Evolutionary conservation across 1,139 yeast species (phyloP).

Genomic region (Casaregolazyma lundiana): DNA sequence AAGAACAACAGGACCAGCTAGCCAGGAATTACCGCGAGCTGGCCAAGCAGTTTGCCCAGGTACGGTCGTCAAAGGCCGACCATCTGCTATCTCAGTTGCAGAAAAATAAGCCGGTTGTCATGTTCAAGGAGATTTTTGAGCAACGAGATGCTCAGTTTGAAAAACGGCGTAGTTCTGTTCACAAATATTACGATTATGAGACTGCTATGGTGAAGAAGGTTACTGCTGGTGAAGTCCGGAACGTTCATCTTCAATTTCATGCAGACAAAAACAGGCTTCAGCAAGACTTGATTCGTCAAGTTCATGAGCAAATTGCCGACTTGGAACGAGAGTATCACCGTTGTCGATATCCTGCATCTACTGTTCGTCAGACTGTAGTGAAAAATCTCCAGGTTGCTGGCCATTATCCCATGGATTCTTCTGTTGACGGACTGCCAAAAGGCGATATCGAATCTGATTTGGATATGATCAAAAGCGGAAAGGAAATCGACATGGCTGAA

Average conservation of each 20-base stretch:
- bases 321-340: conserved; percentile 25
- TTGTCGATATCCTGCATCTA: conserved; percentile 11
- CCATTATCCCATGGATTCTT: conserved; percentile 13
- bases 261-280: conserved; percentile 24
- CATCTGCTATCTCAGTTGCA: conserved; percentile 26
- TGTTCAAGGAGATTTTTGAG: conserved; percentile 22
- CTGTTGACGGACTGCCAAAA: conserved; percentile 15
- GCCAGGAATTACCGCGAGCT: conserved; percentile 28
- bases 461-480: conserved; percentile 16
- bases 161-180: conserved; percentile 18
- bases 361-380: conserved; percentile 12
- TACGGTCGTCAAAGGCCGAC: conserved; percentile 27
- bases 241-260: conserved; percentile 30
- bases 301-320: conserved; percentile 20
- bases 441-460: conserved; percentile 21
- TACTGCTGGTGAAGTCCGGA: conserved; percentile 27
- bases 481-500: conserved; percentile 11
- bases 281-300: conserved; percentile 20
- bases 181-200: conserved; percentile 21
- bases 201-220: conserved; percentile 22
- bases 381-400: conserved; percentile 17
- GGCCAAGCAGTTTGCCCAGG: conserved; percentile 28
- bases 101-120: conserved; percentile 21
- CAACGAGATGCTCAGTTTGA: conserved; percentile 23
- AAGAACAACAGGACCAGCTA: conserved; percentile 26